Evolutionary conservation across 225 moss, liverwort and hornwort species (phyloP), one percentile per base, ranked within the genome.

Genomic region (Pseudisothecium myosuroides): DNA sequence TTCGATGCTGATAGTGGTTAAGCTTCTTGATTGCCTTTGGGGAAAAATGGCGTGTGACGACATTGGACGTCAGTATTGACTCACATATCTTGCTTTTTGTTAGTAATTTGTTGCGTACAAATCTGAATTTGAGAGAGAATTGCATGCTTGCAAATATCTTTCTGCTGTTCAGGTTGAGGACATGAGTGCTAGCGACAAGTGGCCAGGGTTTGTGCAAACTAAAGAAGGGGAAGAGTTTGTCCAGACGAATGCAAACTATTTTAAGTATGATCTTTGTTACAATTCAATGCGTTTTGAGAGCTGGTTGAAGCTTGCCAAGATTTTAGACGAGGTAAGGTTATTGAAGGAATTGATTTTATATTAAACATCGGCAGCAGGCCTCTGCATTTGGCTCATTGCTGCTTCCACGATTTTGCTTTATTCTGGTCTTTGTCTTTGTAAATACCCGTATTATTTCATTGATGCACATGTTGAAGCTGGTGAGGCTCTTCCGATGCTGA

Each of bases 151-250:
- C 54, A 83, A 86, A 86, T 76, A 29, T 68, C 55, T 75, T 61
- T 83, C 76, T 90, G 80, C 83, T 86, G 89, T 93, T 83, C 93
- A 98, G 92, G 91, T 98, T 84, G 98, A 98, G 90, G 98, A 98
- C 87, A 96, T 95, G 89, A 98, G 94, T 94, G 98, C 96, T 66
- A 96, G 97, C 94, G 98, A 98, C 45, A 98, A 97, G 90, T 98
- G 95, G 96, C 95, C 97, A 76, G 98, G 98, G 62, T 98, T 96
- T 91, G 97, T 98, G 88, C 98, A 97, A 64, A 96, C 97, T 17
- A 96, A 94, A 87, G 98, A 98, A 91, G 98, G 98, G 49, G 98
- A 97, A 93, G 97, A 97, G 88, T 98, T 97, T 91, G 96, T 98
- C 39, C 95, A 96, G 88, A 96, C 96, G 61, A 98, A 97, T 91